phyloP scores from a whole-genome alignment of 345 rosid species.

The Rhodamnia rubescens region DNA sequence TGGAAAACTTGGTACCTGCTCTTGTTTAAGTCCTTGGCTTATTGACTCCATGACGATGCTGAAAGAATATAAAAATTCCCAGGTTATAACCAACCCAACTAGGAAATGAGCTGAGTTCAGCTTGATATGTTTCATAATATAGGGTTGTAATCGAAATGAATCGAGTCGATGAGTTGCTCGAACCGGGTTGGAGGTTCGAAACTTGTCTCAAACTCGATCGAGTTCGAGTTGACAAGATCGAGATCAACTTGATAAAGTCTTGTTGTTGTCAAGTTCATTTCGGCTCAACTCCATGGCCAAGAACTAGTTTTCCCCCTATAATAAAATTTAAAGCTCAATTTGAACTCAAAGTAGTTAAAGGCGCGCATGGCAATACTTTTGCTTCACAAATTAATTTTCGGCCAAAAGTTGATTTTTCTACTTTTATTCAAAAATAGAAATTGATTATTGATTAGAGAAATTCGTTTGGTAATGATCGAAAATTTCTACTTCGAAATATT shows the following conservation, averaged over 20 bases:
- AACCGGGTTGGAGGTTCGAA: background rate
- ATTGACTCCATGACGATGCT: background rate
- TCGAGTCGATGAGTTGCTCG: background rate
- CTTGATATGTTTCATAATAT: background rate
- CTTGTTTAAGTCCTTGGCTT: background rate
- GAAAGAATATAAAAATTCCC: background rate
- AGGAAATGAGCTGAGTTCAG: background rate
- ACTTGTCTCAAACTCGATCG: background rate
- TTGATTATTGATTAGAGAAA: no score
- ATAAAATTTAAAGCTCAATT: background rate
- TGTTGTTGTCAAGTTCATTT: background rate
- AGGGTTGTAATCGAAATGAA: background rate
- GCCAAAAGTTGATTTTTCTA: no score
- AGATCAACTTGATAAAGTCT: background rate
- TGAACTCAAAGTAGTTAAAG: background rate
- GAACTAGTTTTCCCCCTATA: background rate
- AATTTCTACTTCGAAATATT: no score
- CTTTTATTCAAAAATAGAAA: no score
- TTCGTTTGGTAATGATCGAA: no score
- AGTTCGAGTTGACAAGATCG: background rate
- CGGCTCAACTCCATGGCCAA: background rate
- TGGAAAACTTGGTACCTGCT: background rate
- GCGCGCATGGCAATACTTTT: no score
- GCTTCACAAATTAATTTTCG: no score
- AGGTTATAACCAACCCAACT: background rate